These are phyloP conservation scores for Aspergillus texensis DNA, from an alignment of 2,329 filamentous ascomycete genomes.

Conservation along the genomic window DNA sequence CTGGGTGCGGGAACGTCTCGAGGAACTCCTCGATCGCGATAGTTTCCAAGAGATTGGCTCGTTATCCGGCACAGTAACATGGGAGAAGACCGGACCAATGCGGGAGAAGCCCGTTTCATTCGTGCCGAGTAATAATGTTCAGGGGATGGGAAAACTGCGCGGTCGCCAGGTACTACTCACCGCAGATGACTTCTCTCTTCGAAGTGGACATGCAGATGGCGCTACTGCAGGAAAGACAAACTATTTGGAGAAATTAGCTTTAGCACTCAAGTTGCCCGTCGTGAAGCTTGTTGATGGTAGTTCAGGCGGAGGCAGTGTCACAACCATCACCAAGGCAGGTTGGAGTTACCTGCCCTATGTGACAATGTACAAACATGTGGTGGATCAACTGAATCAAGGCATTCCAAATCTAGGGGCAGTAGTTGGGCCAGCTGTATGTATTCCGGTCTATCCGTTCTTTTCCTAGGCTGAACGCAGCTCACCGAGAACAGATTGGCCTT, in stretches of 20 bases:
- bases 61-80: conserved; percentile 61
- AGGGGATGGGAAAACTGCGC: conserved; percentile 58
- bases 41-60: conserved; percentile 64
- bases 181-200: conserved; percentile 65
- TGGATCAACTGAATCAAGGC: conserved; percentile 62
- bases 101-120: conserved; percentile 52
- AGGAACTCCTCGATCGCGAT: conserved; percentile 58
- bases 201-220: conserved; percentile 67
- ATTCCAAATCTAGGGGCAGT: conserved; percentile 68
- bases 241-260: conserved; percentile 64
- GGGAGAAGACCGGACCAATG: conserved; percentile 50
- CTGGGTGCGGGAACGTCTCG: conserved; percentile 65
- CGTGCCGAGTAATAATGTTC: conserved; percentile 64
- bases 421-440: conserved; percentile 58
- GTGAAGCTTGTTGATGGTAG: conserved; percentile 67
- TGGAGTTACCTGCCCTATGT: conserved; percentile 65
- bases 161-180: conserved; percentile 62
- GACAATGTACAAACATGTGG: conserved; percentile 55
- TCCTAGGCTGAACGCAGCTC: background rate
- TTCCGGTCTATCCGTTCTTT: background rate
- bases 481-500: conserved; percentile 54
- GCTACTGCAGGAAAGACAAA: conserved; percentile 60
- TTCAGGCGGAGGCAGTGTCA: conserved; percentile 65
- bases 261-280: conserved; percentile 61
- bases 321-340: conserved; percentile 57